Percentiles rank a stretch among this genome's conserved stretches.
Conservation (phyloP, 2,329 filamentous ascomycete genomes). For the Phyllosticta citribraziliensis region DNA sequence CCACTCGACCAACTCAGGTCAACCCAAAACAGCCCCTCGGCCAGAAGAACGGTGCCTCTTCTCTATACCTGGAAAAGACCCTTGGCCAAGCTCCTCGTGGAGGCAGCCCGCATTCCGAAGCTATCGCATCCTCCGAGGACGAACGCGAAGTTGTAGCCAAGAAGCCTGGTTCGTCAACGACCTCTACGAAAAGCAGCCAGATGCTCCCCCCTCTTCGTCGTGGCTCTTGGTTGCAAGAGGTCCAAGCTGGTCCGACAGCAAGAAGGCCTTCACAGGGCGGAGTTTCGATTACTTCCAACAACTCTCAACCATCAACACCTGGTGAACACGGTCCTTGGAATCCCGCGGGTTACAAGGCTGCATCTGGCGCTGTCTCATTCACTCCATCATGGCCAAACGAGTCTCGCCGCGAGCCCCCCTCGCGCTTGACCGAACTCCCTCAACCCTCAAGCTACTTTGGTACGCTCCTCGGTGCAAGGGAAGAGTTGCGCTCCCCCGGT, state of each 20-base stretch:
- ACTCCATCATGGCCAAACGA: conserved; percentile 21
- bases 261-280: conserved; percentile 65
- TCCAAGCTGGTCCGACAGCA: conserved; percentile 41
- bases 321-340: conserved; percentile 48
- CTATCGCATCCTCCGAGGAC: conserved; percentile 87
- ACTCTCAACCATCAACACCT: conserved; percentile 72
- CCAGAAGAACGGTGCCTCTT: conserved; percentile 4
- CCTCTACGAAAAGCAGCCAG: conserved; percentile 33
- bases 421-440: conserved; percentile 19
- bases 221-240: conserved; percentile 75
- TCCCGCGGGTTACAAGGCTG: conserved; percentile 23
- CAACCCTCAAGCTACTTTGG: conserved; percentile 13
- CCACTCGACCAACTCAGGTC: neutral
- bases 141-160: conserved; percentile 51
- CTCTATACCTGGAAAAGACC: conserved; percentile 5
- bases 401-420: conserved; percentile 10
- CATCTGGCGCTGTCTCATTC: conserved; percentile 34
- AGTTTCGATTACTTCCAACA: conserved; percentile 62
- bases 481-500: conserved; percentile 5
- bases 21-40: neutral
- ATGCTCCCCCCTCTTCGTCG: conserved; percentile 38
- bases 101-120: conserved; percentile 81
- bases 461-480: neutral
- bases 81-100: conserved; percentile 4
- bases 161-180: conserved; percentile 1